These are phyloP conservation scores for Myrmaecium sp. DNA, from an alignment of 2,329 filamentous ascomycete species.

Conservation along the genomic window DNA sequence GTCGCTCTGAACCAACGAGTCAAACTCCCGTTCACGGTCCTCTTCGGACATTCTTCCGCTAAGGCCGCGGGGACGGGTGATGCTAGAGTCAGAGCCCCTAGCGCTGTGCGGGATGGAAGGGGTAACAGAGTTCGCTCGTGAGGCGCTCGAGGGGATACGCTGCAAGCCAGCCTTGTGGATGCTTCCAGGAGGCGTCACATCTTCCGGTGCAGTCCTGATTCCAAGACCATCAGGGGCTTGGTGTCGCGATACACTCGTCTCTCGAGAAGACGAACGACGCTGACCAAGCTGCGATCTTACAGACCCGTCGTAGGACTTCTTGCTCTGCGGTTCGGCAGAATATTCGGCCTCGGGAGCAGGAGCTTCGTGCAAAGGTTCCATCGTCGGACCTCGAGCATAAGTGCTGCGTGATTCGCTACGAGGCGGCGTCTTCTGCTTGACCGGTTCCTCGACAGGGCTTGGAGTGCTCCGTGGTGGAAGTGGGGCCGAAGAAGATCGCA, in stretches of 20 bases:
- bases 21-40: conserved; percentile 27
- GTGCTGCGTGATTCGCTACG: no score
- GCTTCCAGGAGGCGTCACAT: no score
- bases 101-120: conserved; percentile 16
- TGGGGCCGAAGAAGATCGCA: background rate
- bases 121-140: conserved; percentile 12
- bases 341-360: no score
- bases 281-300: no score
- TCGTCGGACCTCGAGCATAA: no score
- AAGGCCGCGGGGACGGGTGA: conserved; percentile 12
- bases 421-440: conserved; percentile 8
- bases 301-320: no score
- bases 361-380: no score
- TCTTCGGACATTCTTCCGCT: conserved; percentile 20
- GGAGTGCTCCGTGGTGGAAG: conserved; percentile 11
- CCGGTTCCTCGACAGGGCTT: conserved; percentile 13
- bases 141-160: conserved; percentile 18
- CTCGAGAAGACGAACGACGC: no score
- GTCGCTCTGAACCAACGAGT: conserved; percentile 27
- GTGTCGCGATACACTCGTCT: no score
- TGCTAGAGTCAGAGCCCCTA: conserved; percentile 17
- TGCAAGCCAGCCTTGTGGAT: conserved; percentile 15
- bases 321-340: no score
- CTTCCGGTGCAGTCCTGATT: no score
- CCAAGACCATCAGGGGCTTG: no score